Conservation (phyloP, 768 basidiomycete species). For the Baorangia bicolor region DNA sequence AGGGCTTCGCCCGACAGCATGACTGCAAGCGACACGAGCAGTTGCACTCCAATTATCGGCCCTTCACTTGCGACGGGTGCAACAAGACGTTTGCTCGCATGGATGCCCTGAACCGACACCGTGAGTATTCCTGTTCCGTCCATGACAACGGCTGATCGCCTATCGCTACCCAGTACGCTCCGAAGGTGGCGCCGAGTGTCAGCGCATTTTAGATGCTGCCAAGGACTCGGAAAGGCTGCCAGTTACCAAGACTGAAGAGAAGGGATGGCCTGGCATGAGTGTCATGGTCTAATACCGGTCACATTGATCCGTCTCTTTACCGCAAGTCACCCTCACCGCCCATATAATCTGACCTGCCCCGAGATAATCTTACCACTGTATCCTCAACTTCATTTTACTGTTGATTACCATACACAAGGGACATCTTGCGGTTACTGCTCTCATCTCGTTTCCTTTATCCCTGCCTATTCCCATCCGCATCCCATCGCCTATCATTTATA, state of each 20-base stretch:
- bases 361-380: conserved; percentile 22
- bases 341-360: conserved; percentile 27
- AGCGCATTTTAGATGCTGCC: conserved; percentile 38
- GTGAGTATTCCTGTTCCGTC: conserved; percentile 47
- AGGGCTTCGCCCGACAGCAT: conserved; percentile 92
- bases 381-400: conserved; percentile 5
- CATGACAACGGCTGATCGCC: neutral
- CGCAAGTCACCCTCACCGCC: conserved; percentile 18
- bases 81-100: conserved; percentile 91
- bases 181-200: conserved; percentile 80
- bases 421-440: conserved; percentile 30
- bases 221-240: conserved; percentile 26
- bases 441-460: conserved; percentile 4
- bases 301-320: conserved; percentile 3
- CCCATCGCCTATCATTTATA: conserved; percentile 19
- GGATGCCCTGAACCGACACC: conserved; percentile 92
- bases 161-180: conserved; percentile 55
- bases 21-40: conserved; percentile 97
- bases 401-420: conserved; percentile 30
- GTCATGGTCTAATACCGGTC: conserved; percentile 30
- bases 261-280: conserved; percentile 32
- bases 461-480: conserved; percentile 8
- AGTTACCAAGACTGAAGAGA: conserved; percentile 34
- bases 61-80: conserved; percentile 92
- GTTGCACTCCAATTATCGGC: conserved; percentile 88